Evolutionary conservation across 768 basidiomycete species (phyloP).

Genomic region (Russula sp.): DNA sequence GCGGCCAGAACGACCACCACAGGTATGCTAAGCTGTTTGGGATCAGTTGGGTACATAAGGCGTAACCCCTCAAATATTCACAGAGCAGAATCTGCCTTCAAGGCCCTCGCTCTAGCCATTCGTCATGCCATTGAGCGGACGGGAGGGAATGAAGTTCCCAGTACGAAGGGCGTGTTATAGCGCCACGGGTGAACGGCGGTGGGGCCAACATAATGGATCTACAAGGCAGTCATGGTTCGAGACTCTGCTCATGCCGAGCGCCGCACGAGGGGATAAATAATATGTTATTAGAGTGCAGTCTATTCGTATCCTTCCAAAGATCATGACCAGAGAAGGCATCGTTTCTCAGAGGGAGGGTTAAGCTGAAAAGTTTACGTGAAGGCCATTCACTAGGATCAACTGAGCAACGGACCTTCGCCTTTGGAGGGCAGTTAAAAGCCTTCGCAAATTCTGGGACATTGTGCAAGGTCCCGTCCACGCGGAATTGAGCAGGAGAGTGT

Average conservation of each 20-base stretch:
- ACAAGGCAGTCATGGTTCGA: not conserved
- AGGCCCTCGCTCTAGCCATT: slow-evolving; percentile 92
- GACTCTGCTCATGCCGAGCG: not conserved
- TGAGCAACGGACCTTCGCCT: slow-evolving; percentile 54
- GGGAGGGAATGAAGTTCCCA: slow-evolving; percentile 85
- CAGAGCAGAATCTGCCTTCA: slow-evolving; percentile 97
- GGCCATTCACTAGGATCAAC: not conserved
- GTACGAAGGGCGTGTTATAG: slow-evolving; percentile 91
- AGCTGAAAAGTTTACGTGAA: slow-evolving; percentile 37
- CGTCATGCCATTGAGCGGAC: slow-evolving; percentile 89
- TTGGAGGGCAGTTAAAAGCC: slow-evolving; percentile 75
- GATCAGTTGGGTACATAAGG: not conserved
- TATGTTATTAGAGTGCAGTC: not conserved
- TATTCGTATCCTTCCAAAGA: not conserved
- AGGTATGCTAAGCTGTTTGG: slow-evolving; percentile 44
- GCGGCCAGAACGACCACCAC: slow-evolving; percentile 97
- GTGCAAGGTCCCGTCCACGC: slow-evolving; percentile 78
- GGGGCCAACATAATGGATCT: not conserved
- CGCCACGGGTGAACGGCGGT: not conserved
- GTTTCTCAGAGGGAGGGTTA: slow-evolving; percentile 74
- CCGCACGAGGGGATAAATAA: not conserved
- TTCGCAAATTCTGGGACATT: slow-evolving; percentile 86
- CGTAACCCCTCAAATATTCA: not conserved
- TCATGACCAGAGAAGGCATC: slow-evolving; percentile 67
- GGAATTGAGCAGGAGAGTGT: slow-evolving; percentile 73